Percentiles rank a stretch among this genome's conserved stretches.
These are phyloP conservation scores for Taiozyma sp. DNA, from an alignment of 1,139 yeast species.

Conservation along the genomic window DNA sequence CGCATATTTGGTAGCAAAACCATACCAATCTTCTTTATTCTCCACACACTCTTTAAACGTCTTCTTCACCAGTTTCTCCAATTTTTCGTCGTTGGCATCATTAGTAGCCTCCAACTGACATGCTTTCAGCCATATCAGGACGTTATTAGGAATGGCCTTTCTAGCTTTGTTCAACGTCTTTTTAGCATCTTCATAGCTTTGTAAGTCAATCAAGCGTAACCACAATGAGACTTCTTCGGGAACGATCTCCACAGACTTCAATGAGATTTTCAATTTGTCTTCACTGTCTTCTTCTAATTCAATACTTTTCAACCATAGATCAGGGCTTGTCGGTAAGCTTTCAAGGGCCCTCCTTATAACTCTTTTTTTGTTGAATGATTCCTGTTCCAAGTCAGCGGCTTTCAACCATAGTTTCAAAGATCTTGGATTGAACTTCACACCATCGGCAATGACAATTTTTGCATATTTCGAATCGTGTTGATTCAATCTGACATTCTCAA, in stretches of 20 bases:
- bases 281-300: conserved; percentile 43
- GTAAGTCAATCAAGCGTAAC: conserved; percentile 44
- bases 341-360: conserved; percentile 61
- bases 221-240: conserved; percentile 67
- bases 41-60: conserved; percentile 44
- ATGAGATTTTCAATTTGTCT: conserved; percentile 51
- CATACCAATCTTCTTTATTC: conserved; percentile 40
- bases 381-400: conserved; percentile 64
- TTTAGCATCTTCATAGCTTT: conserved; percentile 44
- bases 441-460: conserved; percentile 61
- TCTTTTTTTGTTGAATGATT: conserved; percentile 43
- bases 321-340: conserved; percentile 40
- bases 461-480: conserved; percentile 39
- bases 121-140: conserved; percentile 68
- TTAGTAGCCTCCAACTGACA: conserved; percentile 54
- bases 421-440: conserved; percentile 49
- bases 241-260: conserved; percentile 65
- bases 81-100: conserved; percentile 35
- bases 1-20: conserved; percentile 36
- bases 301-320: conserved; percentile 52
- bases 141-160: conserved; percentile 44
- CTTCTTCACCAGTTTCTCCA: conserved; percentile 42
- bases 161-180: conserved; percentile 63
- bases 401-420: conserved; percentile 69
- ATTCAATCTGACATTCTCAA: conserved; percentile 73